Percentiles rank a stretch among this genome's conserved stretches.
Conservation (phyloP, 2,329 filamentous ascomycete genomes). For the Parafenestella ontariensis region DNA sequence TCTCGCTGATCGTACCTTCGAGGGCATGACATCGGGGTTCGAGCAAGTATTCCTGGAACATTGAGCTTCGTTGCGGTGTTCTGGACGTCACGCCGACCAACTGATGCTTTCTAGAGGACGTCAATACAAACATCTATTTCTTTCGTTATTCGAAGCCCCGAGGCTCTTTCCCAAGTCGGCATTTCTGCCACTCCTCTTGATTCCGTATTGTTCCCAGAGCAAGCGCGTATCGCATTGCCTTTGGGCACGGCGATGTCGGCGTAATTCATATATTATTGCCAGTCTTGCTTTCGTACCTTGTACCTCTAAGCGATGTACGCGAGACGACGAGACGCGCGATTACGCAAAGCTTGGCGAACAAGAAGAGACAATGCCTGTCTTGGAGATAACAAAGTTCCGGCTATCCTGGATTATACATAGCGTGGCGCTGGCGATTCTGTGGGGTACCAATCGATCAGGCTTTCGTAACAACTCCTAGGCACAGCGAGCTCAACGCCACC, state of each 20-base stretch:
- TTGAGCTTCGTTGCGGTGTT: background rate
- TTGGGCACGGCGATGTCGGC: background rate
- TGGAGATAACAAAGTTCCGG: conserved; percentile 10
- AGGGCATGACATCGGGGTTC: conserved; percentile 3
- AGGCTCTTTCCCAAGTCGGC: no score
- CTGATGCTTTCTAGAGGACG: conserved; percentile 4
- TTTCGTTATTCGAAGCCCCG: no score
- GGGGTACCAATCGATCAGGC: conserved; percentile 10
- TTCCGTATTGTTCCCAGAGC: no score
- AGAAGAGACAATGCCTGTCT: background rate
- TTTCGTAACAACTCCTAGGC: background rate
- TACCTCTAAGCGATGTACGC: background rate
- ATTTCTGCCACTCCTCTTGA: no score
- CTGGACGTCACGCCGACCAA: conserved; percentile 7
- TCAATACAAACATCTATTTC: background rate
- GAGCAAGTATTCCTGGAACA: conserved; percentile 1
- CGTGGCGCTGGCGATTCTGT: conserved; percentile 6
- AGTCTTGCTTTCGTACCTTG: background rate
- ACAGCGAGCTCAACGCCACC: background rate
- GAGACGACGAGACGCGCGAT: background rate
- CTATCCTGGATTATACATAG: conserved; percentile 11
- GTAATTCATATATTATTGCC: no score
- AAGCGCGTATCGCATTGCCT: no score
- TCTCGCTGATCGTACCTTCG: conserved; percentile 1
- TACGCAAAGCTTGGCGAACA: background rate